A percentile compares a stretch with the other conserved stretches of the same genome.
Conservation (phyloP, 2,329 filamentous ascomycete species). For the Trichophyton rubrum region DNA sequence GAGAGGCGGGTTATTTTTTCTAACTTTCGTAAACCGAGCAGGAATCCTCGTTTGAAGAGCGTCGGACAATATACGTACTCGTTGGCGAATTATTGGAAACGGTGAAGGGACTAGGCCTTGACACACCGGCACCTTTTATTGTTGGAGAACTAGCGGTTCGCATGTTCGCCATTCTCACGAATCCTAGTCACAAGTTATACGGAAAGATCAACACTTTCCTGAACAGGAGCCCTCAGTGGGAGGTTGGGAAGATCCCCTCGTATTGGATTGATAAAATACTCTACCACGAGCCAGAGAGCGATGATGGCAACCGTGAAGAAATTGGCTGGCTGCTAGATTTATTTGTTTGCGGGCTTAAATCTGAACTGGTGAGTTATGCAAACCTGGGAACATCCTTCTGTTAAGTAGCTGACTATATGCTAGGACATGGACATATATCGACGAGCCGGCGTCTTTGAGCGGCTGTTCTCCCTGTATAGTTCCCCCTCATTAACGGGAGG, state of each 20-base stretch:
- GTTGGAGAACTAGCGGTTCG: slow-evolving; percentile 63
- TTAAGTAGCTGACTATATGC: not conserved
- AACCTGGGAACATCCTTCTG: not conserved
- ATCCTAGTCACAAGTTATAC: slow-evolving; percentile 73
- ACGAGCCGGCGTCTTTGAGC: slow-evolving; percentile 57
- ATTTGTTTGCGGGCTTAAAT: slow-evolving; percentile 50
- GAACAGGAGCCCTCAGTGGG: slow-evolving; percentile 65
- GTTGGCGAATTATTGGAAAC: slow-evolving; percentile 72
- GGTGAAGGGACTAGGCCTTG: slow-evolving; percentile 42
- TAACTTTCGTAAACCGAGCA: slow-evolving; percentile 24
- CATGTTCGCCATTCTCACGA: slow-evolving; percentile 55
- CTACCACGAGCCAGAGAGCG: slow-evolving; percentile 58
- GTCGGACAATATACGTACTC: slow-evolving; percentile 65
- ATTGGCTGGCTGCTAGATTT: slow-evolving; percentile 62
- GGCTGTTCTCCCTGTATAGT: slow-evolving; percentile 55
- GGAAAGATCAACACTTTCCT: slow-evolving; percentile 77
- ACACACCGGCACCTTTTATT: slow-evolving; percentile 54
- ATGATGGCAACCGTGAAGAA: slow-evolving; percentile 61
- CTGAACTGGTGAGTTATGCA: slow-evolving; percentile 39
- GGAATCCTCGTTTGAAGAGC: slow-evolving; percentile 60
- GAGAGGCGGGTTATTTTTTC: not conserved
- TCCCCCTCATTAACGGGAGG: slow-evolving; percentile 51
- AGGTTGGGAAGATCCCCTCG: slow-evolving; percentile 41
- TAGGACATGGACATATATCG: slow-evolving; percentile 40
- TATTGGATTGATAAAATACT: slow-evolving; percentile 59